These are phyloP conservation scores for Cytospora leucostoma DNA, from an alignment of 2,329 filamentous ascomycete genomes.

Conservation along the genomic window DNA sequence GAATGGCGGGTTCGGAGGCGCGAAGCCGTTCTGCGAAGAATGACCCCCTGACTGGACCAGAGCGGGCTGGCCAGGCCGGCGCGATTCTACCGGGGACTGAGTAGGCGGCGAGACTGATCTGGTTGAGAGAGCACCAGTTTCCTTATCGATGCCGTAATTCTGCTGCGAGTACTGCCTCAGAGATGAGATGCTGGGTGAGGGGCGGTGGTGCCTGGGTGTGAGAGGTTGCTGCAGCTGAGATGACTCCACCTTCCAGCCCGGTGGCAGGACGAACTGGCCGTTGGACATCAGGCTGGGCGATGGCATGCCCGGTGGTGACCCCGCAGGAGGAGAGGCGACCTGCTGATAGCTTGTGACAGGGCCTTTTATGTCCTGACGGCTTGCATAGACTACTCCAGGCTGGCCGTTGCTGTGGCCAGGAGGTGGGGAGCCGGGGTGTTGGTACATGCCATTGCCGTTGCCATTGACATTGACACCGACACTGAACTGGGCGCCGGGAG, in stretches of 20 bases:
- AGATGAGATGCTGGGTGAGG: constrained; percentile 35
- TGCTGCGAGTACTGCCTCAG: constrained; percentile 36
- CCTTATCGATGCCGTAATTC: constrained; percentile 52
- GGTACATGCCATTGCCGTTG: constrained; percentile 19
- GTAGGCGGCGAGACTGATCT: constrained; percentile 27
- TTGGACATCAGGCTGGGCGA: constrained; percentile 26
- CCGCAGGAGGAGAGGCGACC: constrained; percentile 11
- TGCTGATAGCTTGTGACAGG: constrained; percentile 24
- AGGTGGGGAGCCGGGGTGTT: constrained; percentile 15
- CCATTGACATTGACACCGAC: constrained; percentile 6
- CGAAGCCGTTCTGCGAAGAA: constrained; percentile 27
- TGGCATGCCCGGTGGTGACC: constrained; percentile 32
- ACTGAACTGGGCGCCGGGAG: constrained; percentile 15
- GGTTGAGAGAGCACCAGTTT: constrained; percentile 43
- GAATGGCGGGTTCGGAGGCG: constrained; percentile 29
- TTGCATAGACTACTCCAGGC: background rate
- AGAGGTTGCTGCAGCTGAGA: constrained; percentile 56
- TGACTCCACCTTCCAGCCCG: constrained; percentile 57
- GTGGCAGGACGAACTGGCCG: constrained; percentile 43
- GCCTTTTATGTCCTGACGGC: constrained; percentile 12
- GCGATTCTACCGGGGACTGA: constrained; percentile 27
- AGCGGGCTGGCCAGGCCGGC: constrained; percentile 28
- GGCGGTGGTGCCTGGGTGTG: constrained; percentile 40
- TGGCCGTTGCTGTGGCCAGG: constrained; percentile 9
- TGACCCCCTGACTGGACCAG: constrained; percentile 12